phyloP scores from a whole-genome alignment of 306 rosid species.

The Ziziphus jujuba region DNA sequence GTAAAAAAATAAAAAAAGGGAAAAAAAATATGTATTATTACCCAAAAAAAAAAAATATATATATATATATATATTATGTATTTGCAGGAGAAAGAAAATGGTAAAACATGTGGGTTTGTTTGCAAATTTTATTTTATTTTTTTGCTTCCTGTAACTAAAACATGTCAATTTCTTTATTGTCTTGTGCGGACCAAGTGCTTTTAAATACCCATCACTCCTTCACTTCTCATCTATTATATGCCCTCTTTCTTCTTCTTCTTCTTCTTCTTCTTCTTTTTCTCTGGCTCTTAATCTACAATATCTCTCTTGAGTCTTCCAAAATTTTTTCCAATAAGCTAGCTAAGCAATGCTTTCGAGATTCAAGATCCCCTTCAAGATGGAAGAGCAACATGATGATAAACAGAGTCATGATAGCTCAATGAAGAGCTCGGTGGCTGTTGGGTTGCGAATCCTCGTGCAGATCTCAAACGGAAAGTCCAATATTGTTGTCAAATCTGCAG shows the following conservation, averaged over 20 bases:
- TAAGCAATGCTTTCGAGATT: slow-evolving; percentile 13
- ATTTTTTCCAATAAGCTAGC: too few relatives aligned
- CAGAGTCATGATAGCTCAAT: too few relatives aligned
- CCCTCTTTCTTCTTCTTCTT: background rate
- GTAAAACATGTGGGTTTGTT: too few relatives aligned
- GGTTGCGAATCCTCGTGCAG: slow-evolving; percentile 40
- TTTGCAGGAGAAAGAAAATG: too few relatives aligned
- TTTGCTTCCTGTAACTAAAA: background rate
- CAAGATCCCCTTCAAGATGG: slow-evolving; percentile 19
- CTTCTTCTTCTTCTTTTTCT: background rate
- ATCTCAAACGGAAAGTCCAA: slow-evolving; percentile 23
- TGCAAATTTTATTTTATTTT: too few relatives aligned
- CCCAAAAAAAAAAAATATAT: too few relatives aligned
- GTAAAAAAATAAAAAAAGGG: background rate
- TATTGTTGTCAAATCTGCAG: slow-evolving; percentile 34
- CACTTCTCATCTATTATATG: background rate
- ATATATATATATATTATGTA: too few relatives aligned
- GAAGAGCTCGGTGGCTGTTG: slow-evolving; percentile 20
- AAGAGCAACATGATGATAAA: background rate
- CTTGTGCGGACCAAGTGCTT: background rate
- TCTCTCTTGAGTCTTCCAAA: background rate
- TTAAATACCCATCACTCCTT: slow-evolving; percentile 12
- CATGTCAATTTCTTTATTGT: background rate
- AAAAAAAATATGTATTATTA: too few relatives aligned
- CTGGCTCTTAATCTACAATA: background rate